Evolutionary conservation across 371 early-diverging fungal species (phyloP).

Genomic region (Entomophthora muscae): DNA sequence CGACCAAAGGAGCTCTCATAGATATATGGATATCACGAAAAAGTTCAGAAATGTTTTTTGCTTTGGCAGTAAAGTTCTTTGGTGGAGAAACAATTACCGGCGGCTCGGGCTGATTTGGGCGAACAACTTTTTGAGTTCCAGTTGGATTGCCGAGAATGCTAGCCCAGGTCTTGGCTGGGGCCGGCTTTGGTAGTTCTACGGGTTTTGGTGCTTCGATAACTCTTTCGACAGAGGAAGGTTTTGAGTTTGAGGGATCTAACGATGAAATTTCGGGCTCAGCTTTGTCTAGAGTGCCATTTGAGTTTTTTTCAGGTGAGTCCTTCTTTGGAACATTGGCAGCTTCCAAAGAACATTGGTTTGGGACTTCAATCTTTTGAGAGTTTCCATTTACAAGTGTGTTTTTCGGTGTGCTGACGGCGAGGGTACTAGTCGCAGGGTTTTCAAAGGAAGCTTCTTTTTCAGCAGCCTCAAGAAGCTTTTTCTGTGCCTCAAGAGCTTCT

Average conservation of each 20-base stretch:
- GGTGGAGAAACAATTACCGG: background rate
- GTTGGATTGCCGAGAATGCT: background rate
- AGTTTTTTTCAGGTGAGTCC: too few species aligned
- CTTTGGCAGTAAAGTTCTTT: background rate
- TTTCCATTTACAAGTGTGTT: background rate
- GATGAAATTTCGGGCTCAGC: too few species aligned
- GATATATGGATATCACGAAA: background rate
- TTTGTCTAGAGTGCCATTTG: too few species aligned
- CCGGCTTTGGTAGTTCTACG: background rate
- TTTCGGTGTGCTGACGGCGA: background rate
- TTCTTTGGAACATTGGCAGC: too few species aligned
- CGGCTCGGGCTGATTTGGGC: background rate
- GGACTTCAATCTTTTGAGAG: too few species aligned
- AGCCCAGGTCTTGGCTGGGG: background rate
- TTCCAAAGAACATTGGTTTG: too few species aligned
- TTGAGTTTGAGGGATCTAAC: too few species aligned
- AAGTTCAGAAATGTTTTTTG: background rate
- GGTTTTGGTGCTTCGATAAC: background rate
- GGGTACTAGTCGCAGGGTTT: background rate
- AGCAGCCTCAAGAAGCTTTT: background rate
- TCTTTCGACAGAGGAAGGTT: background rate
- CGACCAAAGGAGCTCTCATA: background rate
- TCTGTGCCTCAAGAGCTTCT: background rate
- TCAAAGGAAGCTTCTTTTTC: background rate
- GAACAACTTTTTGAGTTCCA: background rate